Evolutionary conservation across 1,284 basidiomycete species (phyloP), one percentile per base, ranked within the genome.

Genomic region (Irpex lacteus): DNA sequence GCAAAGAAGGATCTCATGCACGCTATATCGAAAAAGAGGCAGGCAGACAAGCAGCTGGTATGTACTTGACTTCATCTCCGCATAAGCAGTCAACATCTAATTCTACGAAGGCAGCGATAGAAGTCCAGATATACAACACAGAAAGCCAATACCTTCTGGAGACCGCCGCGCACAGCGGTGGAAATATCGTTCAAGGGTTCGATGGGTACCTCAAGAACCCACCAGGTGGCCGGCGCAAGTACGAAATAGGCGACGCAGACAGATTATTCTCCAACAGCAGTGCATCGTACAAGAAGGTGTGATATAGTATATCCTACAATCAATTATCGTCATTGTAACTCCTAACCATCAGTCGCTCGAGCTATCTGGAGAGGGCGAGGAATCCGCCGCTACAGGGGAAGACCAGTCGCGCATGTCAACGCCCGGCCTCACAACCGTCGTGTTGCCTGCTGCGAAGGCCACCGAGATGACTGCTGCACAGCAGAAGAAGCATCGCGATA

Each of bases 181-280:
- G 92, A 19, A 94, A 94, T 70, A 91, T 94, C 64, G 88, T 94
- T 53, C 88, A 89, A 69, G 91, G 91, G 5, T 93, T 93, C 69
- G 91, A 94, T 60, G 86, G 87, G 50, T 94, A 93, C 71, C 82
- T 93, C 65, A 94, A 94, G 76, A 91, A 89, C 63, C 88, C 87
- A 66, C 83, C 83, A 4, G 80, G 82, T 5, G 85, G 81, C 6
- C 78, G 89, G 68, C 82, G 88, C 73, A 89, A 88, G 72, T 85
- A 88, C 68, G 91, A 93, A 68, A 81, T 91, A 61, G 84, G 82
- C 63, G 91, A 92, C 60, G 77, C 82, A n/a, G 91, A 94, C 70
- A 82, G 92, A 54, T 79, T 92, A 67, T 94, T 94, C 77, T 92
- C 91, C 1, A 87, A 82, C 63, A 92, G 91, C 75, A 92, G 91